Evolutionary conservation across 2,329 filamentous ascomycete genomes (phyloP), one percentile per base, ranked within the genome.

Genomic region (Bipolaris bicolor): DNA sequence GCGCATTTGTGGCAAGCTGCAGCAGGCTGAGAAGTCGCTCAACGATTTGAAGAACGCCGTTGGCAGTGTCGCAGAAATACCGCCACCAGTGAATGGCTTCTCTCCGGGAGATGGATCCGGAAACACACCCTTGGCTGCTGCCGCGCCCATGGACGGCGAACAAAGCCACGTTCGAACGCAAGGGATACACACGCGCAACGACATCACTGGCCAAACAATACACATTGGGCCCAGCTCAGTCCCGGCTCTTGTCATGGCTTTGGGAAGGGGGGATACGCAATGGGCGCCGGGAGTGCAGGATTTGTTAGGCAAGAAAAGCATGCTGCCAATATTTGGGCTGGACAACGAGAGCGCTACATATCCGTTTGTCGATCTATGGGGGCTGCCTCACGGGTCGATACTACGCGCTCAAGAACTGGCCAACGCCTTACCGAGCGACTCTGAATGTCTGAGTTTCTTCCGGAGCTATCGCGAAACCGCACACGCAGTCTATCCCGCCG

Each of bases 291-390:
- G 84, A 34, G 79, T 85, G 11, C 82, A 85, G 61, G 82, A 86
- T 47, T 73, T 87, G 11, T 73, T 87, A 43, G 84, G 86, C 56
- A 77, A 76, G 62, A 85, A 85, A 63, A 85, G 83, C 45, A 85
- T 88, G 62, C 73, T 88, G 20, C 85, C 86, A 0, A 83, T 88
- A 52, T 80, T 88, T 55, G 86, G 86, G 2, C 77, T 88, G 33
- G 86, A 88, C 66, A 88, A 88, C 63, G 85, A 88, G 65, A 85
- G 82, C 36, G 84, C 84, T 3, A 88, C 85, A 7, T 88, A 88
- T 66, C 86, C 86, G 6, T 88, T 88, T 64, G 84, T 88, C 26
- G 86, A 88, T 66, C 74, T 88, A 2, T 88, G 85, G 85, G 86
- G 80, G 1, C 62, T 86, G 5, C 84, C 84, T 1, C 84, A 87